These are phyloP conservation scores for Sistotremastrum niveocremeum DNA, from an alignment of 768 basidiomycete species.

Conservation along the genomic window DNA sequence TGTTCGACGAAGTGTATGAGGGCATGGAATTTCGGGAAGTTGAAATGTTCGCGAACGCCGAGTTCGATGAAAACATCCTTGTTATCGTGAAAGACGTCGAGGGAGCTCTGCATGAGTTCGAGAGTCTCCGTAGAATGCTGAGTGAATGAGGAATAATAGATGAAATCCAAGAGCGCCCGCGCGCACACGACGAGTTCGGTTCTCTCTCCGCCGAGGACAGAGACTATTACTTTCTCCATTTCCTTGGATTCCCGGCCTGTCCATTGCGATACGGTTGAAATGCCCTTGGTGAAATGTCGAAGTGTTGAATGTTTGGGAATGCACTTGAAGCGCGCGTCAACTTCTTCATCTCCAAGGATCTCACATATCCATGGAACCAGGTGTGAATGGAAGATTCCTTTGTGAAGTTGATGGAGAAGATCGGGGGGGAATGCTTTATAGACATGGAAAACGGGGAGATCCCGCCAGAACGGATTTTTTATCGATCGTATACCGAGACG, in stretches of 20 bases:
- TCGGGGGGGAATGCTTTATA: background rate
- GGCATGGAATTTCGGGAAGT: slow-evolving; percentile 18
- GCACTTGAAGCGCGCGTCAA: slow-evolving; percentile 23
- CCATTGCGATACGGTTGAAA: slow-evolving; percentile 27
- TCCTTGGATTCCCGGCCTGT: slow-evolving; percentile 29
- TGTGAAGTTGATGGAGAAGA: slow-evolving; percentile 3
- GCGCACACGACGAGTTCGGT: slow-evolving; percentile 9
- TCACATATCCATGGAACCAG: slow-evolving; percentile 13
- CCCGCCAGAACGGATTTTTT: slow-evolving; percentile 7
- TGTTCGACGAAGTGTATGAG: slow-evolving; percentile 10
- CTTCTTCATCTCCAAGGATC: slow-evolving; percentile 13
- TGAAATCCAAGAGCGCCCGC: slow-evolving; percentile 14
- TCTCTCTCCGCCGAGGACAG: slow-evolving; percentile 13
- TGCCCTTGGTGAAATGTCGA: slow-evolving; percentile 30
- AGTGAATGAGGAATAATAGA: slow-evolving; percentile 16
- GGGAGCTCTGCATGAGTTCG: slow-evolving; percentile 4
- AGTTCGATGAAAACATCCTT: slow-evolving; percentile 15
- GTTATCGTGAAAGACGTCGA: slow-evolving; percentile 12
- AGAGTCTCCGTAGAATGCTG: slow-evolving; percentile 12
- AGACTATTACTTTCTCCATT: slow-evolving; percentile 17
- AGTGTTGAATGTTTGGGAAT: slow-evolving; percentile 20
- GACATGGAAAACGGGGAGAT: slow-evolving; percentile 6
- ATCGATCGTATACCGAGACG: too few relatives aligned
- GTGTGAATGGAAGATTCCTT: slow-evolving; percentile 6
- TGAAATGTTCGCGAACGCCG: slow-evolving; percentile 14